Base-by-base conservation (phyloP, 768 basidiomycete genomes). In the Mycena rebaudengoi region DNA sequence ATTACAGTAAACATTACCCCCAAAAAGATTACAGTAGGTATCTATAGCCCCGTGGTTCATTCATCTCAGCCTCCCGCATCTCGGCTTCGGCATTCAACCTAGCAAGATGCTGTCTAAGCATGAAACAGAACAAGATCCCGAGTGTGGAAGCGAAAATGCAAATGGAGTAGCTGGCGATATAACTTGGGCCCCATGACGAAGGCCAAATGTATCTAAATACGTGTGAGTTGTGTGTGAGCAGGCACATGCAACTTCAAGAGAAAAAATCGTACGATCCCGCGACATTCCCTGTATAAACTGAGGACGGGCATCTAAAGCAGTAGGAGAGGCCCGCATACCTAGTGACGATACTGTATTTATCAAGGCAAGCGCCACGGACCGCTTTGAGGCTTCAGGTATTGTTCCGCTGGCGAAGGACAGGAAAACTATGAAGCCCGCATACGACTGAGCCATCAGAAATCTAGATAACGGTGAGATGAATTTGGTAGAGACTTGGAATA, bases 301-400 rank as follows among this genome's bases (percentile, higher is more conserved):
- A n/a, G n/a, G n/a, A n/a, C n/a, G n/a, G n/a, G n/a, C n/a, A n/a
- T n/a, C n/a, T n/a, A n/a, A n/a, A n/a, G n/a, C n/a, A n/a, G n/a
- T n/a, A n/a, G n/a, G n/a, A n/a, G n/a, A n/a, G n/a, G n/a, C n/a
- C n/a, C n/a, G n/a, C n/a, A n/a, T n/a, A 1, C 95, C 95, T 4
- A 93, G 81, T 70, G 93, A 89, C 10, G 90, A 90, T 71, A 94
- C 87, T 40, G 89, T 86, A 74, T 96, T 95, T 70, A 95, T 86
- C 63, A 92, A 77, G 2, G 94, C 95, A 48, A 97, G 81, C 13
- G 90, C 90, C n/a, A 95, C 90, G 3, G 95, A 91, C 5, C 95
- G 88, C 76, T 96, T 96, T n/a, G 90, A 87, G 5, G 93, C 84
- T 25, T 95, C 89, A n/a, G 87, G 73, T 18, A 86, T 78, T n/a